phyloP scores from a whole-genome alignment of 2,329 filamentous ascomycete genomes.

The Thielaviopsis euricoi region DNA sequence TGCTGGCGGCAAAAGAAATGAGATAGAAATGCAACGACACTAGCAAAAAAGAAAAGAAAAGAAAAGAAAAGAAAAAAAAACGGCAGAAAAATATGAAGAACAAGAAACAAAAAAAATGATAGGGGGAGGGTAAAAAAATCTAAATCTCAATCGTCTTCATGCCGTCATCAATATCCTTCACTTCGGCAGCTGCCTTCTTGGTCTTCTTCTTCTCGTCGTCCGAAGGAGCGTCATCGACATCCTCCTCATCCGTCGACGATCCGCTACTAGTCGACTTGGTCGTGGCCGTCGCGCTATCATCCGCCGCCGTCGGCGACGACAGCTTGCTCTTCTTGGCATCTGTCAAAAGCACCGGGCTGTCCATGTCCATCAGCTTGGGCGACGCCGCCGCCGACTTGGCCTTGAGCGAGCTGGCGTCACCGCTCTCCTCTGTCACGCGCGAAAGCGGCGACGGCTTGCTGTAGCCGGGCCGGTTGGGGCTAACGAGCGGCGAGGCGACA shows the following conservation, averaged over 20 bases:
- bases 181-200: conserved; percentile 27
- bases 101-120: background rate
- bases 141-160: conserved; percentile 50
- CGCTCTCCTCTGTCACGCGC: conserved; percentile 53
- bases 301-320: conserved; percentile 18
- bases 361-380: conserved; percentile 38
- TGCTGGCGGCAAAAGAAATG: too few species aligned
- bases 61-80: background rate
- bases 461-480: conserved; percentile 47
- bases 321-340: conserved; percentile 29
- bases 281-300: conserved; percentile 17
- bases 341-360: conserved; percentile 23
- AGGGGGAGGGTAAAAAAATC: conserved; percentile 11
- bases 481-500: conserved; percentile 42
- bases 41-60: background rate
- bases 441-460: conserved; percentile 58
- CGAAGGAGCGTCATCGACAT: conserved; percentile 19
- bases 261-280: conserved; percentile 17
- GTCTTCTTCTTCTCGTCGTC: conserved; percentile 18
- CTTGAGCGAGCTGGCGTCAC: conserved; percentile 2
- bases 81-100: background rate
- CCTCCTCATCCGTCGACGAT: conserved; percentile 13
- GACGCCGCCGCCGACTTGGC: conserved; percentile 24
- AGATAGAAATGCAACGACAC: conserved; percentile 7
- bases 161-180: conserved; percentile 25